Percentiles rank a stretch among this genome's conserved stretches.
Evolutionary conservation across 163 green algal genomes (phyloP).

Genomic region (Prototheca wickerhamii): DNA sequence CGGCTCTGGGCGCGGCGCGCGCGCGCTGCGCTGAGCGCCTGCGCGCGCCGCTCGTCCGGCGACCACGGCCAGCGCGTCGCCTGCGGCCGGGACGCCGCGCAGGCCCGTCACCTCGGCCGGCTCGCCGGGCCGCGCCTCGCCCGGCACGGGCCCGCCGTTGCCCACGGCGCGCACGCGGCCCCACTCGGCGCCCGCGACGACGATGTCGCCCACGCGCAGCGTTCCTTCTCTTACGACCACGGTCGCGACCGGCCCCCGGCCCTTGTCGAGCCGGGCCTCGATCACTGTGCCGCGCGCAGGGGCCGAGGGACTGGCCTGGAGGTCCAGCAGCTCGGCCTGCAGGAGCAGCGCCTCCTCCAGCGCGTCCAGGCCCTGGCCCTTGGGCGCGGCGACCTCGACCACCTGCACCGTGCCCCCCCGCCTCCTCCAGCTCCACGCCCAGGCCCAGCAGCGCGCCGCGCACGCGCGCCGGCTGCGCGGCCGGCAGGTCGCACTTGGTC

Average conservation of each 20-base stretch:
- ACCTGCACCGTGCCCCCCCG: conserved; percentile 57
- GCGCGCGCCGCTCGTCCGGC: background rate
- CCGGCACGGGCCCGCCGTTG: conserved; percentile 3
- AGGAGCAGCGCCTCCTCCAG: conserved; percentile 84
- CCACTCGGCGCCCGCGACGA: conserved; percentile 72
- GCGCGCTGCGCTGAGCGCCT: background rate
- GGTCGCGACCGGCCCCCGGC: conserved; percentile 73
- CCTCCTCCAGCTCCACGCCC: conserved; percentile 81
- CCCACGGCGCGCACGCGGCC: conserved; percentile 51
- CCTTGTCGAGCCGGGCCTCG: conserved; percentile 69
- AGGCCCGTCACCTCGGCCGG: conserved; percentile 66
- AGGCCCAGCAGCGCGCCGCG: conserved; percentile 58
- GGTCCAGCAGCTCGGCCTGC: conserved; percentile 33
- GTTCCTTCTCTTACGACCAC: conserved; percentile 63
- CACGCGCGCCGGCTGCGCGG: conserved; percentile 70
- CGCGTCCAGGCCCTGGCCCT: conserved; percentile 59
- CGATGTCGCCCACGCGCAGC: conserved; percentile 56
- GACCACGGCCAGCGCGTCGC: conserved; percentile 63
- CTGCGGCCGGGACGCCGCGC: conserved; percentile 64
- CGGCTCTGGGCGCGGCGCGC: conserved; percentile 4
- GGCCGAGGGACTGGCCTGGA: conserved; percentile 42
- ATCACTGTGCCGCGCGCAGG: conserved; percentile 59
- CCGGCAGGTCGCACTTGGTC: conserved; percentile 97
- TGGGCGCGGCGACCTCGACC: conserved; percentile 67
- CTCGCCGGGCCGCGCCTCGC: conserved; percentile 32